Evolutionary conservation across 192 early-diverging fungal species (phyloP).

Genomic region (Jimgerdemannia lactiflua): DNA sequence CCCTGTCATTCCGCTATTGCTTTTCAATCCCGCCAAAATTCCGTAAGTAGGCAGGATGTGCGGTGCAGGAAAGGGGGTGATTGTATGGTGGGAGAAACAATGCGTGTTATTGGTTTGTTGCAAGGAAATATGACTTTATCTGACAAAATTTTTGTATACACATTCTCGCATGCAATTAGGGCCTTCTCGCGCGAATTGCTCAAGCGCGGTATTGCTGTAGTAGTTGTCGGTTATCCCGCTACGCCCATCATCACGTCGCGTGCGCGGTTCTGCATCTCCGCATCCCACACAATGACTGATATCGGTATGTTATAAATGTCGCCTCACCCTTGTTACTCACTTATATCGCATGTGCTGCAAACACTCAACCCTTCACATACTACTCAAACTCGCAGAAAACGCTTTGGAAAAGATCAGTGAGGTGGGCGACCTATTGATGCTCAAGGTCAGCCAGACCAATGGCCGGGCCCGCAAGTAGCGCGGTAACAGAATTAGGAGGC

Average conservation of each 20-base stretch:
- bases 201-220: slow-evolving; percentile 87
- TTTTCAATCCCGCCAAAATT: slow-evolving; percentile 89
- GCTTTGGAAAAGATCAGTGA: slow-evolving; percentile 69
- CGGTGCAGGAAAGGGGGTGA: neutral
- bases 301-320: slow-evolving; percentile 31
- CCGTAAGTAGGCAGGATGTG: slow-evolving; percentile 30
- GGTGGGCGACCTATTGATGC: slow-evolving; percentile 67
- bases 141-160: neutral
- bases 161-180: slow-evolving; percentile 13
- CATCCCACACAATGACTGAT: slow-evolving; percentile 93
- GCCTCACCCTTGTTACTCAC: too few relatives aligned
- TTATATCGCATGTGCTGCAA: neutral
- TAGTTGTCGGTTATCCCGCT: slow-evolving; percentile 96
- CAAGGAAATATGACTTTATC: too few relatives aligned
- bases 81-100: too few relatives aligned
- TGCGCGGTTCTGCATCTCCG: slow-evolving; percentile 92
- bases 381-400: slow-evolving; percentile 38
- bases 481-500: neutral
- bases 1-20: slow-evolving; percentile 80
- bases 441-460: slow-evolving; percentile 48
- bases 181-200: slow-evolving; percentile 94
- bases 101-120: too few relatives aligned
- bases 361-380: neutral
- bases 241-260: slow-evolving; percentile 96
- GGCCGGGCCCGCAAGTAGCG: neutral